Evolutionary conservation across 495 filamentous ascomycete genomes (phyloP).

Genomic region (Penicillium longicatenatum): DNA sequence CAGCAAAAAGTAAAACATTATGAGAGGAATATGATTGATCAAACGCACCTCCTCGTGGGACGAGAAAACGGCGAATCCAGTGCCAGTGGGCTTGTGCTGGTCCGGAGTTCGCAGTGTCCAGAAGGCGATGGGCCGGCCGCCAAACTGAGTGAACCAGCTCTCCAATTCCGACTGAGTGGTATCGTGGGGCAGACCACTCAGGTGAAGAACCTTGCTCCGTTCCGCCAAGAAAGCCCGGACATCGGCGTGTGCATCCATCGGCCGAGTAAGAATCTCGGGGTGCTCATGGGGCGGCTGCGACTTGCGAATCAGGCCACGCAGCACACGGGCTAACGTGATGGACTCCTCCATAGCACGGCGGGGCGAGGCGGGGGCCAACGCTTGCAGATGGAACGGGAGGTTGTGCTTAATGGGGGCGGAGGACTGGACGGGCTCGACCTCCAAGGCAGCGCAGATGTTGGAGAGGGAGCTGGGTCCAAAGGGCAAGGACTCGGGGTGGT

Average conservation of each 20-base stretch:
- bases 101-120: constrained; percentile 98
- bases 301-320: constrained; percentile 89
- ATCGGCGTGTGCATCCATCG: constrained; percentile 95
- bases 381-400: constrained; percentile 95
- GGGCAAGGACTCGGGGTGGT: constrained; percentile 94
- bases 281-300: constrained; percentile 93
- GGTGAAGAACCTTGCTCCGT: constrained; percentile 95
- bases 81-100: constrained; percentile 97
- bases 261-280: constrained; percentile 87
- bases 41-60: constrained; percentile 95
- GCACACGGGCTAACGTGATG: constrained; percentile 87
- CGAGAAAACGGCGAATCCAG: constrained; percentile 96
- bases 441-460: constrained; percentile 96
- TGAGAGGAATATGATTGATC: constrained; percentile 4
- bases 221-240: constrained; percentile 95
- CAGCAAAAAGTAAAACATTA: constrained; percentile 18
- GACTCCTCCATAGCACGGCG: constrained; percentile 97
- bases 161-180: constrained; percentile 98
- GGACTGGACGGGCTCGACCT: constrained; percentile 94
- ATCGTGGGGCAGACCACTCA: constrained; percentile 95
- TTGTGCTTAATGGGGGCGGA: constrained; percentile 99
- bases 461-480: constrained; percentile 93
- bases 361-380: constrained; percentile 93
- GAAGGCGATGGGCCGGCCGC: constrained; percentile 97
- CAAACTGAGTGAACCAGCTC: constrained; percentile 99